Base-by-base conservation (phyloP, 192 early-diverging fungal genomes). In the Coemansia sp. region DNA sequence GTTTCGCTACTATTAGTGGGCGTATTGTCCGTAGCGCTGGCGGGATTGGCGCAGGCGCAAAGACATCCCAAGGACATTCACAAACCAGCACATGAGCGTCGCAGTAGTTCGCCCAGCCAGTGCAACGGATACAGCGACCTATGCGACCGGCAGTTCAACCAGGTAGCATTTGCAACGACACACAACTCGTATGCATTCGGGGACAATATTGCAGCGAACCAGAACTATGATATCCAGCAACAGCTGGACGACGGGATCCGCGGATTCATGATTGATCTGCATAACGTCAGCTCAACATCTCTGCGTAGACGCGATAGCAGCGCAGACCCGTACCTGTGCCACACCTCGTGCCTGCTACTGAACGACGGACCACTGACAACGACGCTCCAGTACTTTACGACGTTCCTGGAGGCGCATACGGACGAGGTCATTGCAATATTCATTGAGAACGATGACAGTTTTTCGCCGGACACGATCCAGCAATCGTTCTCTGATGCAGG, bases 391-490 rank as follows among this genome's bases (percentile, higher is more conserved):
- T 54, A 72, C 57, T 73, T 92, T 41, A 81, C 76, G 42, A 57
- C 68, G 8, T 94, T 82, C 56, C 38, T 94, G 53, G 83, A 88
- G 20, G 40, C 37, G 20, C 87, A 94, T 61, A 81, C 76, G 23
- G 79, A 86, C 65, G 90, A 94, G 67, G 86, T 94, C 9, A 52
- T 94, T 9, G 88, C 90, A 17, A 87, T 94, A 48, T 87, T 88
- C 59, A 83, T 91, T 68, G 84, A 88, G 53, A 91, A 92, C 65
- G 62, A 72, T 8, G 82, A 68, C 42, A 73, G 72, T 4, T 82
- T 90, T 50, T 23, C 71, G 40, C 48, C 84, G 2, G 48, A 69
- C 13, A 75, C 74, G 5, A 88, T 87, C 38, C 59, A 84, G 27
- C 67, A 74, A 29, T 64, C 74, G 31, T 91, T 87, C 55, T 53